Evolutionary conservation across 306 rosid genomes (phyloP), one percentile per base, ranked within the genome.

Genomic region (Hippophae rhamnoides): DNA sequence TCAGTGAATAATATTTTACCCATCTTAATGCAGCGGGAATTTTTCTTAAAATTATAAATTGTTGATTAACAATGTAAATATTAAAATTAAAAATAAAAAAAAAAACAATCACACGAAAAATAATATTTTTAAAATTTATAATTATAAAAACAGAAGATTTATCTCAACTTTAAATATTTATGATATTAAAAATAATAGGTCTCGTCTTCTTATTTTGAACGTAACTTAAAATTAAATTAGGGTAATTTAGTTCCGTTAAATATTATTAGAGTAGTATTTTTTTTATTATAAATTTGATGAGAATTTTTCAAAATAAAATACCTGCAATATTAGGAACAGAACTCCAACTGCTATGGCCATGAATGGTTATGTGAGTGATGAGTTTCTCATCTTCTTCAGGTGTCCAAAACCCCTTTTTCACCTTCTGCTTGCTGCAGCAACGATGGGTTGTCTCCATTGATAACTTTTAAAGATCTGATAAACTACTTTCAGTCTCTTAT

Each of bases 311-410:
- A 13, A 13, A 12, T 49, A 10, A 70, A 4, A 13, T 70, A 74
- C 95, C 95, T 44, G 97, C 95, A 54, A 82, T 65, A 47, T 80
- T 82, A 48, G 97, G 95, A 10, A 89, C 76, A 31, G 94, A 67
- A 57, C 95, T 86, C 97, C 97, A 89, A 38, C 88, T 82, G 42
- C 76, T 86, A 48, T 84, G 87, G 52, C 97, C 85, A 48, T 71
- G 69, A 41, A 67, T 71, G 50, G 76, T 70, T 47, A 89, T 80
- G 56, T 79, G 74, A n/a, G 47, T 69, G 27, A 82, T 3, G 8
- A 90, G 88, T 73, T 78, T 84, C 66, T 84, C 97, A 74, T 89
- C 97, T 82, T 89, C 97, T 70, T 89, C 97, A 45, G 97, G 95
- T 61, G 95, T 86, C 97, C 97, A 89, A 9, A 89, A 64, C 7